Evolutionary conservation across 345 rosid genomes (phyloP), one percentile per base, ranked within the genome.

Genomic region (Arabidopsis arenosa): DNA sequence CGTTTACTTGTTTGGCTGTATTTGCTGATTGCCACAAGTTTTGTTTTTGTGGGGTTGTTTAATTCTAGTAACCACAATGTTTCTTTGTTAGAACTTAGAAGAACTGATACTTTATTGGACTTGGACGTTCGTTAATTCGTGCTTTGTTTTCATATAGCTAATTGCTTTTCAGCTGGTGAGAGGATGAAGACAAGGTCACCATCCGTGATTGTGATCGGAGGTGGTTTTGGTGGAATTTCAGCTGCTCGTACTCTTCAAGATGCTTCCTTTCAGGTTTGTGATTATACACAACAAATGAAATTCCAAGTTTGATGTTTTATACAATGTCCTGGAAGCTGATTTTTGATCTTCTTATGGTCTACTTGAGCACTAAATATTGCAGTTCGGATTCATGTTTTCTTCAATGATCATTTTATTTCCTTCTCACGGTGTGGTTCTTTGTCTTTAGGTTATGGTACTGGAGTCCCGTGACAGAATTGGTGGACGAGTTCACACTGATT

Each of bases 181-280:
- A 79, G 79, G 80, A 80, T 77, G 83, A 83, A 85, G 74, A 75
- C 80, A 32, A 77, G 91, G 69, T 86, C 89, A n/a, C 98, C 98
- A 0, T 89, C 98, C 13, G 98, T 90, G 30, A 87, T 95, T 33
- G 97, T 95, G 58, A 86, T 92, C 14, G 99, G 99, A 15, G 87
- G 86, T 73, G 99, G 99, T 58, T 83, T 95, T 64, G 89, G 91
- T 41, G 99, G 99, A 70, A 72, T 95, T 61, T 81, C 99, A 9
- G 99, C 98, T 76, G 99, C 98, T 48, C 92, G 93, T 5, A 82
- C 96, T 39, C 97, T 92, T 61, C 90, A 84, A 49, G 96, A 95
- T 73, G 99, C 98, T 18, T 88, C 93, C 57, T 83, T 95, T 78
- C 90, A 87, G 96, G 98, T 94, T 73, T 52, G 17, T 67, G 9